Conservation (phyloP, 441 rosid species). For the Corymbia calophylla region DNA sequence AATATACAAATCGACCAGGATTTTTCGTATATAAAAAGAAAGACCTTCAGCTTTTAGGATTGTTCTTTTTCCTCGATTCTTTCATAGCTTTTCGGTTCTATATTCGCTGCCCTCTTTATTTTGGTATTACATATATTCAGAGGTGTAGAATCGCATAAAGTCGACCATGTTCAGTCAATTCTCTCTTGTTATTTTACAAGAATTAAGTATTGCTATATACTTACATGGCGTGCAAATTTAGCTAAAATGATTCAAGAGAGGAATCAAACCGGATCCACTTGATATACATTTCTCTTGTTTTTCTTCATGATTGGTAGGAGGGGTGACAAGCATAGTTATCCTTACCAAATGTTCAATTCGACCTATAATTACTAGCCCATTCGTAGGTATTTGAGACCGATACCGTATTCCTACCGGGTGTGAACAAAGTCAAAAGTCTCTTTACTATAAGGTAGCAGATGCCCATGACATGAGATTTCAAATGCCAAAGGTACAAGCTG, state of each 20-base stretch:
- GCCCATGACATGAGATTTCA: not conserved
- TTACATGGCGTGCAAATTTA: not conserved
- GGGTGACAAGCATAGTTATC: not conserved
- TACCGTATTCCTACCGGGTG: not conserved
- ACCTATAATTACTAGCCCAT: not conserved
- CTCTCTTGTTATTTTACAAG: not conserved
- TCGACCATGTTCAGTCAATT: not conserved
- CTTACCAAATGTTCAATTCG: not conserved
- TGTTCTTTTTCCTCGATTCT: not conserved
- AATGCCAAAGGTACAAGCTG: not conserved
- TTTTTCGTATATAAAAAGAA: not conserved
- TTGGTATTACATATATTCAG: not conserved
- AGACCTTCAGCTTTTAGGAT: not conserved
- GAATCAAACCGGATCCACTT: not conserved
- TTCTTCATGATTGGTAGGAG: not conserved
- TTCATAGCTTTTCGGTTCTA: not conserved
- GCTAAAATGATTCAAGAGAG: not conserved
- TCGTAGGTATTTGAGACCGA: not conserved
- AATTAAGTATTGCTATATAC: not conserved
- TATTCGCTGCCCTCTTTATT: not conserved
- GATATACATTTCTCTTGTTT: not conserved
- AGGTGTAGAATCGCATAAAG: not conserved
- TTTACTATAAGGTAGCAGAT: not conserved
- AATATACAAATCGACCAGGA: not conserved
- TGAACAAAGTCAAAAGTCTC: not conserved